Evolutionary conservation across 306 rosid genomes (phyloP), one percentile per base, ranked within the genome.

Genomic region (Ochetophila trinervis): DNA sequence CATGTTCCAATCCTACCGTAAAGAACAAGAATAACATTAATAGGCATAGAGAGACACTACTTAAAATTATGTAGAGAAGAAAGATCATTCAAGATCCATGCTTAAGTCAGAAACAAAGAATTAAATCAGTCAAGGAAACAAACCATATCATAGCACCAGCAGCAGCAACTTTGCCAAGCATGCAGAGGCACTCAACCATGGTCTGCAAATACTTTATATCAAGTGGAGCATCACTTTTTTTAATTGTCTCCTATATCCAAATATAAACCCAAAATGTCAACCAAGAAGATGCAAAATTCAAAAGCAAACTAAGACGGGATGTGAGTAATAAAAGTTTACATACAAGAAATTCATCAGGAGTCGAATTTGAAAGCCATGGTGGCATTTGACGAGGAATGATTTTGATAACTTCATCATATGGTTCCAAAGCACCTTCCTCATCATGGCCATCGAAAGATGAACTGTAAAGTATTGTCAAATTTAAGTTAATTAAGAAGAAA

Each of bases 271-370:
- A 67, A 56, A 73, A 76, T 57, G 45, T 84, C 76, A 86, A 65
- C 63, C 57, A 60, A 30, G 57, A 69, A 61, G 67, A 84, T 14
- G 57, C 64, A 32, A 72, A 63, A 24, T 27, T 51, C 59, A 72
- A 56, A 57, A 45, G 27, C 57, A 78, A 62, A 34, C 52, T 21
- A 74, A 79, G 58, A 54, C 56, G 67, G 61, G 68, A 47, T 42
- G 60, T 65, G 65, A 65, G 45, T 65, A 42, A 63, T 55, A 4
- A 56, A 58, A 73, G 58, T 62, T 51, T 49, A 67, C 90, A 49
- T 87, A 94, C 99, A 81, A 94, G 96, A 94, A 94, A 94, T 72
- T 94, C 99, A 77, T 94, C 97, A 42, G 99, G 99, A 53, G 93
- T 94, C 27, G 99, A 86, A 79, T 86, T 76, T 23, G 82, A 89